These are phyloP conservation scores for Excoecaria cochinchinensis DNA, from an alignment of 345 rosid genomes.

Conservation along the genomic window DNA sequence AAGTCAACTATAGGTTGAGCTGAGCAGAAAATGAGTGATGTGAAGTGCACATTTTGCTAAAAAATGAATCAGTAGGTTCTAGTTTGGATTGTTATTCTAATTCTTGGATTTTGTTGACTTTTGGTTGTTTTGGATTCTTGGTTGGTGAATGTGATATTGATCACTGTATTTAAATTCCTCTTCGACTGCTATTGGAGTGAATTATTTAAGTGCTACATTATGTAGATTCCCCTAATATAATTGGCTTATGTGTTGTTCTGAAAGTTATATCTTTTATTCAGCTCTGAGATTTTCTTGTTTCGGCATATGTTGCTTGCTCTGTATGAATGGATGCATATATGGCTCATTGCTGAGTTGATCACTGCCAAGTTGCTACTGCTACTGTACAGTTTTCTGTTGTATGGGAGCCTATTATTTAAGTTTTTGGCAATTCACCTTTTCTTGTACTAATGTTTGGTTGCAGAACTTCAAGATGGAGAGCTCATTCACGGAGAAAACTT, in stretches of 20 bases:
- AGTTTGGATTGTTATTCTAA: background rate
- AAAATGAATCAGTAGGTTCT: background rate
- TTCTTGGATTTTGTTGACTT: background rate
- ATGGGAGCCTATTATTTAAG: background rate
- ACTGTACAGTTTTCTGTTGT: background rate
- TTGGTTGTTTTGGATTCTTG: background rate
- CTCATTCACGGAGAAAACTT: conserved; percentile 86
- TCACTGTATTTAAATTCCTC: background rate
- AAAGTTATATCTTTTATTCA: no score
- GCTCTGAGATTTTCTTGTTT: no score
- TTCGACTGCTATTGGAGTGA: no score
- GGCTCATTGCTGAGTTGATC: no score
- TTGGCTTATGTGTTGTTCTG: no score
- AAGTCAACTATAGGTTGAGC: background rate
- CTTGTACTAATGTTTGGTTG: background rate
- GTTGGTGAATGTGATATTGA: background rate
- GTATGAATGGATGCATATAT: no score
- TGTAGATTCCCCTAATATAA: background rate
- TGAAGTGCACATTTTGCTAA: background rate
- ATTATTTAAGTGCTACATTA: background rate
- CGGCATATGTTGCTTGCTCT: no score
- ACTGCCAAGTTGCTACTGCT: background rate
- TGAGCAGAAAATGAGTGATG: no score
- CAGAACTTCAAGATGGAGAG: conserved; percentile 80
- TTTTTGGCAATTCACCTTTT: background rate